Evolutionary conservation across 192 early-diverging fungal species (phyloP).

Genomic region (Physocladia obscura): DNA sequence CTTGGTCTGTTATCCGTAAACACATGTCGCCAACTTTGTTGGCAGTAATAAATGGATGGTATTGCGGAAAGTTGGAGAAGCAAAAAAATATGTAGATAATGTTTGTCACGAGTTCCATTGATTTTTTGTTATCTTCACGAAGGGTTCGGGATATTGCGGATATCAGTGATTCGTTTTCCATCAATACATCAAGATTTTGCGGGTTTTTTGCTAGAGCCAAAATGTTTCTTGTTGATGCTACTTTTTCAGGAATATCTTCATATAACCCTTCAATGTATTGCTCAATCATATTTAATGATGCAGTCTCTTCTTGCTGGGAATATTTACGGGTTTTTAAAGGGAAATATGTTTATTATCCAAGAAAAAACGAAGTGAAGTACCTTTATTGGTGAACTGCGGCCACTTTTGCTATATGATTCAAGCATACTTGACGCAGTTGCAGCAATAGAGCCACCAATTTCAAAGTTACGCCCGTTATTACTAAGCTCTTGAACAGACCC

Average conservation of each 20-base stretch:
- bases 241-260: conserved; percentile 55
- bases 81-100: conserved; percentile 60
- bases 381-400: not conserved
- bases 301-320: conserved; percentile 32
- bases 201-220: conserved; percentile 40
- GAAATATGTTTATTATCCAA: not conserved
- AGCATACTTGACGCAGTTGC: not conserved
- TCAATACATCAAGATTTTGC: conserved; percentile 46
- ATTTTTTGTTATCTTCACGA: conserved; percentile 53
- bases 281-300: conserved; percentile 46
- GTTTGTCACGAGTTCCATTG: conserved; percentile 55
- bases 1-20: conserved; percentile 49
- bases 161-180: conserved; percentile 46
- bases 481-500: conserved; percentile 23
- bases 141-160: conserved; percentile 56
- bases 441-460: not conserved
- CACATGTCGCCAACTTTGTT: conserved; percentile 66
- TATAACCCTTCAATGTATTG: conserved; percentile 55
- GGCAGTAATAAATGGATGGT: conserved; percentile 52
- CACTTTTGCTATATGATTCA: not conserved
- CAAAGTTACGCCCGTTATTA: not conserved
- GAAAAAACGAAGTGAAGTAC: not conserved
- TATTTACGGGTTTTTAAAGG: not conserved
- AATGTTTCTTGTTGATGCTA: conserved; percentile 47
- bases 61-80: conserved; percentile 57